These are phyloP conservation scores for Solanum habrochaites DNA, from an alignment of 257 asterid species.

Conservation along the genomic window DNA sequence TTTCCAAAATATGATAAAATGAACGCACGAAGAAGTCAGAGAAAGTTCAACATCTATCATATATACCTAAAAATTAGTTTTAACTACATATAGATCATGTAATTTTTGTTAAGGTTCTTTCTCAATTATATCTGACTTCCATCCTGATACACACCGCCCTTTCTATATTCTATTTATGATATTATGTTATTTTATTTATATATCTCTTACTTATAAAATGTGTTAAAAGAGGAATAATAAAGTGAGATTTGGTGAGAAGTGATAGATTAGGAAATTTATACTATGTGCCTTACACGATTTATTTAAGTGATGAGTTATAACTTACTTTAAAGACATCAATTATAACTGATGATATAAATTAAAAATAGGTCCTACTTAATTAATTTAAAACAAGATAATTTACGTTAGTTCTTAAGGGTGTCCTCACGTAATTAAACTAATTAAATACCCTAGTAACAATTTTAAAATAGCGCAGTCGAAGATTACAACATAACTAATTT, in stretches of 20 bases:
- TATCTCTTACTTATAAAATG: background rate
- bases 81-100: background rate
- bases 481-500: background rate
- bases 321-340: background rate
- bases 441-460: background rate
- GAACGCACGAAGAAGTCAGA: background rate
- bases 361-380: background rate
- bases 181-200: background rate
- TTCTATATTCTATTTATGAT: background rate
- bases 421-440: background rate
- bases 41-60: background rate
- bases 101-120: no score
- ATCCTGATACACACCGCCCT: background rate
- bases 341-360: background rate
- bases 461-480: background rate
- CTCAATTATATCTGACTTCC: rapidly evolving
- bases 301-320: background rate
- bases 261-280: constrained; percentile 18
- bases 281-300: constrained; percentile 15
- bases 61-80: no score
- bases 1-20: background rate
- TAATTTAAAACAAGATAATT: background rate
- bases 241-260: constrained; percentile 48
- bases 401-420: background rate
- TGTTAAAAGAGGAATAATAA: background rate